Evolutionary conservation across 129 eudicot species (phyloP), one percentile per base, ranked within the genome.

Genomic region (Artemisia tridentata): DNA sequence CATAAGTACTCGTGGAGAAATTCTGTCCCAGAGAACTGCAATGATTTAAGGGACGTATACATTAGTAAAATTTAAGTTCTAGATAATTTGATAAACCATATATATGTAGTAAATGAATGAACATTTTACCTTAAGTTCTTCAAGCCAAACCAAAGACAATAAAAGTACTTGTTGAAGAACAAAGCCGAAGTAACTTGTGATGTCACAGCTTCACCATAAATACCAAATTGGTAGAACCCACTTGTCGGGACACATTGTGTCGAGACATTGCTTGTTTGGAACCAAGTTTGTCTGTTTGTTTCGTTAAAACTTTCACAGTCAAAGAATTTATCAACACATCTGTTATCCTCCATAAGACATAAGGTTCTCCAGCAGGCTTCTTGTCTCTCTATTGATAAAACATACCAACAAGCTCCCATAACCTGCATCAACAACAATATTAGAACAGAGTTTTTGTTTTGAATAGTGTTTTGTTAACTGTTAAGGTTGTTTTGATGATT

Each of bases 121-220:
- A 54, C 3, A 11, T 16, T 34, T 17, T 67, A 92, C 98, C 98
- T 86, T 6, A 92, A 86, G 60, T 92, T 92, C 81, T 81, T 85
- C 81, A 92, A 82, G 11, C 96, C 96, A 82, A 91, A 92, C 96
- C 96, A 92, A 18, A 92, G 91, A 69, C 98, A 89, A 62, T 89
- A 92, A 75, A 89, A 89, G 75, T 86, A 92, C 88, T 92, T 92
- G 61, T 83, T 86, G 79, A 86, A 77, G 75, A 92, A 89, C 34
- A 54, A 51, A 4, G 88, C 82, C 2, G 96, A 76, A 3, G 99
- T 90, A 65, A 90, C 96, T 3, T 59, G 55, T 11, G 84, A 55
- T 25, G 89, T 83, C 17, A 89, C 81, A 34, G 99, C 96, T 63
- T 87, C 96, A 5, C 91, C 95, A 69, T 84, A 95, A 34, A 95